These are phyloP conservation scores for Elsinoe arachidis DNA, from an alignment of 2,329 filamentous ascomycete genomes.

Conservation along the genomic window DNA sequence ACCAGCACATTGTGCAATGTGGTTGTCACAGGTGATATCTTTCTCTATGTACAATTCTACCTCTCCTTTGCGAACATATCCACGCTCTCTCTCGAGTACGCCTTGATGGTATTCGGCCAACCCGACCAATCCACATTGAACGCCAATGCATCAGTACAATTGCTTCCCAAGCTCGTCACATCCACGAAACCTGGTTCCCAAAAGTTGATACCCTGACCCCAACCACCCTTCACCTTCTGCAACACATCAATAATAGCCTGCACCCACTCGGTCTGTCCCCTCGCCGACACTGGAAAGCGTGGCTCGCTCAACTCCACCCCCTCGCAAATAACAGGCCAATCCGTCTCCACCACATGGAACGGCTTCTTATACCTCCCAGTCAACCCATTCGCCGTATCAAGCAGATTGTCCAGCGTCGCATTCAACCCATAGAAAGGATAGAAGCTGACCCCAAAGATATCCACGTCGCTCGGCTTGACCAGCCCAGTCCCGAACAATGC, in stretches of 20 bases:
- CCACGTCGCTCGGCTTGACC: conserved; percentile 24
- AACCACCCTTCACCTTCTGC: conserved; percentile 17
- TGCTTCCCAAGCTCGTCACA: conserved; percentile 23
- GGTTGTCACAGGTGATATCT: too few relatives aligned
- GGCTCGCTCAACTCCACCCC: conserved; percentile 21
- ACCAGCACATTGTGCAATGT: too few relatives aligned
- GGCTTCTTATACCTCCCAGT: conserved; percentile 26
- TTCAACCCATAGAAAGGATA: conserved; percentile 28
- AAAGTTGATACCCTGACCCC: conserved; percentile 25
- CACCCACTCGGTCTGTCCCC: conserved; percentile 24
- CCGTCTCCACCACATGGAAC: conserved; percentile 24
- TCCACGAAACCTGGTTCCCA: conserved; percentile 28
- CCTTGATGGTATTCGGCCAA: conserved; percentile 19
- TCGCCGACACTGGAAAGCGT: conserved; percentile 22
- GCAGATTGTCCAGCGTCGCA: conserved; percentile 25
- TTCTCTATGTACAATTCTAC: background rate
- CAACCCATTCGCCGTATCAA: conserved; percentile 21
- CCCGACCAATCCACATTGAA: conserved; percentile 26
- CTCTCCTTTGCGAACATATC: conserved; percentile 20
- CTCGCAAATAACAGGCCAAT: conserved; percentile 25
- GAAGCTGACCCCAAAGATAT: conserved; percentile 23
- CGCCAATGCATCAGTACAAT: conserved; percentile 23
- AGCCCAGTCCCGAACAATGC: conserved; percentile 24
- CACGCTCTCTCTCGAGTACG: conserved; percentile 25
- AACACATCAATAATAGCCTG: conserved; percentile 20